These are phyloP conservation scores for Triglochin maritima DNA, from an alignment of 106 monocot genomes.

Conservation along the genomic window DNA sequence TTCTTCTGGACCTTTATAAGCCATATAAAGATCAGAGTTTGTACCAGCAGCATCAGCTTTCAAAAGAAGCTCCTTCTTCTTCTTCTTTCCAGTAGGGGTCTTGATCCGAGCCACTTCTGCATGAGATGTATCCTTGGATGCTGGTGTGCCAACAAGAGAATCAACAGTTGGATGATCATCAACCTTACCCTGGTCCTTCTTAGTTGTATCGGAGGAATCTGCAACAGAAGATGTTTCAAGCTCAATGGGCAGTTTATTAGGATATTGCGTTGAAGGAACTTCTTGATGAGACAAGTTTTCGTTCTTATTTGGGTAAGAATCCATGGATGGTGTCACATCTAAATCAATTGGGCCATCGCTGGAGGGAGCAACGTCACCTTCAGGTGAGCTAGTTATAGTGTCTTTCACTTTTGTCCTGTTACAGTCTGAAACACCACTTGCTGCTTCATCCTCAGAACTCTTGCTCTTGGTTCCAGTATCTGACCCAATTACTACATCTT, in stretches of 20 bases:
- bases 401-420: neutral
- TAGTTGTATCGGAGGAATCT: neutral
- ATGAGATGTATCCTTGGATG: slow-evolving; percentile 29
- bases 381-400: neutral
- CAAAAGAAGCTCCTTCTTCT: slow-evolving; percentile 52
- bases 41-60: slow-evolving; percentile 83
- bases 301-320: neutral
- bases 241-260: neutral
- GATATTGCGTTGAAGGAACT: neutral
- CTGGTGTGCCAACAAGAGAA: neutral
- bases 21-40: slow-evolving; percentile 70
- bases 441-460: neutral
- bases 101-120: slow-evolving; percentile 27
- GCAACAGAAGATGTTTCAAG: neutral
- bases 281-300: neutral
- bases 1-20: slow-evolving; percentile 76
- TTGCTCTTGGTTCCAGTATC: neutral
- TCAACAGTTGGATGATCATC: neutral
- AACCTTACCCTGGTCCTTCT: slow-evolving; percentile 7
- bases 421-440: neutral
- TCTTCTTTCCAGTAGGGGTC: slow-evolving; percentile 32
- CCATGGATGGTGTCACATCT: neutral
- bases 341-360: neutral
- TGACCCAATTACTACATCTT: neutral
- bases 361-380: neutral